Conservation (phyloP, 2,329 filamentous ascomycete species). For the Aspergillus niger region DNA sequence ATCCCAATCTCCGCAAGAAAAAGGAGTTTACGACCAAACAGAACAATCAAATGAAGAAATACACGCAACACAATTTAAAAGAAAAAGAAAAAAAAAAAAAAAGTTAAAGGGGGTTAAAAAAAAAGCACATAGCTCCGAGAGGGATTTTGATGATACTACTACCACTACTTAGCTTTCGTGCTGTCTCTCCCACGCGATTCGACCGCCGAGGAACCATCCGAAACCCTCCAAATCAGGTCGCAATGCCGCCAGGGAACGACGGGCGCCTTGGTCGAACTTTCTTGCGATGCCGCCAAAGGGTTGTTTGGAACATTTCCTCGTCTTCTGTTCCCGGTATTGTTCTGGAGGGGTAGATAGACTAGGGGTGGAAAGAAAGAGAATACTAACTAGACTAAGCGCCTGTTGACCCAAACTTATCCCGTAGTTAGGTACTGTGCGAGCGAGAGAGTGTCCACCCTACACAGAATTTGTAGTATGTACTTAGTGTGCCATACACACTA, state of each 20-base stretch:
- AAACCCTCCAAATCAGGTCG: constrained; percentile 19
- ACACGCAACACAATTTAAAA: not conserved
- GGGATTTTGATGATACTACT: not conserved
- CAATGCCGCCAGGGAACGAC: constrained; percentile 4
- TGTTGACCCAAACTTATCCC: not conserved
- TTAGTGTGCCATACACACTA: not conserved
- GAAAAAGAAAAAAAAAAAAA: too few relatives aligned
- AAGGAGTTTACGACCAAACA: not conserved
- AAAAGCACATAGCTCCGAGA: not conserved
- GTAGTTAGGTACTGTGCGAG: not conserved
- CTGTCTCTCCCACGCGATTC: not conserved
- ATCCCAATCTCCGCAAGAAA: not conserved
- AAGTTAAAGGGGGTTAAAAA: not conserved
- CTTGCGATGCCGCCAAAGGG: not conserved
- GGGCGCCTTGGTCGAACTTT: constrained; percentile 17
- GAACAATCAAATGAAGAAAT: too few relatives aligned
- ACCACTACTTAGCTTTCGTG: not conserved
- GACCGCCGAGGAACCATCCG: constrained; percentile 10
- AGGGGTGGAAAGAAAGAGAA: too few relatives aligned
- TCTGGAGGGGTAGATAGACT: not conserved
- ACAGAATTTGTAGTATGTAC: not conserved
- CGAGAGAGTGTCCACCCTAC: not conserved
- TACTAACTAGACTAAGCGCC: not conserved
- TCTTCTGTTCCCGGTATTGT: not conserved
- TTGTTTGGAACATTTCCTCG: not conserved